phyloP scores from a whole-genome alignment of 192 early-diverging fungal species.

The Coemansia sp. region DNA sequence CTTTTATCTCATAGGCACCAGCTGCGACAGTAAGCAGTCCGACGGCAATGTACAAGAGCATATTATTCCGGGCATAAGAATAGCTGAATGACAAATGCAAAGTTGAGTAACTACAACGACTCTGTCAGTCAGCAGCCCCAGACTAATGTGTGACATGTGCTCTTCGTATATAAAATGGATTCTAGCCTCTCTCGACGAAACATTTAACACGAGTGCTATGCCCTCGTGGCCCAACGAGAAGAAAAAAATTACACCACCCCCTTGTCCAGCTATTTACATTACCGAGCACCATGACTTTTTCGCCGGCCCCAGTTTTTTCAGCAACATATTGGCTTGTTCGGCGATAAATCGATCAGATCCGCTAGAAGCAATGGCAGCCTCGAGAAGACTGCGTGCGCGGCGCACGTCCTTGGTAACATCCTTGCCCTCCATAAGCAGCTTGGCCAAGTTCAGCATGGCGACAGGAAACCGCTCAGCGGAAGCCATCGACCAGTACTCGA shows the following conservation, averaged over 20 bases:
- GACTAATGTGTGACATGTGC: constrained; percentile 1
- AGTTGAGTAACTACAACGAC: background rate
- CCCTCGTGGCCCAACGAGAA: background rate
- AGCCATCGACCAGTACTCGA: constrained; percentile 43
- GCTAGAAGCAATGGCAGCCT: constrained; percentile 19
- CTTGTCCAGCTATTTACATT: constrained; percentile 11
- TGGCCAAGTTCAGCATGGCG: constrained; percentile 38
- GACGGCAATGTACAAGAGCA: background rate
- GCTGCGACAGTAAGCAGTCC: background rate
- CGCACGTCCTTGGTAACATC: constrained; percentile 11
- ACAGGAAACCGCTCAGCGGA: constrained; percentile 26
- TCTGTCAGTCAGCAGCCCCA: background rate
- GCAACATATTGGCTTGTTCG: constrained; percentile 9
- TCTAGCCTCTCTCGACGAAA: background rate
- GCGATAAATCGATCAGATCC: constrained; percentile 13
- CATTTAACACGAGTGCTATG: background rate
- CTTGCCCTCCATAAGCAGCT: constrained; percentile 27
- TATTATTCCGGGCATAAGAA: background rate
- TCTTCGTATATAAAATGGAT: background rate
- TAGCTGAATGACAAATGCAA: background rate
- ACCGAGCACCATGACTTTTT: constrained; percentile 14
- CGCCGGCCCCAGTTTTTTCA: constrained; percentile 14
- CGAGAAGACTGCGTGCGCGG: constrained; percentile 17
- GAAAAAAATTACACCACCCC: background rate
- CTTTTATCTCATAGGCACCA: background rate